These are phyloP conservation scores for Neodidymelliopsis sp. DNA, from an alignment of 2,329 filamentous ascomycete species.

Conservation along the genomic window DNA sequence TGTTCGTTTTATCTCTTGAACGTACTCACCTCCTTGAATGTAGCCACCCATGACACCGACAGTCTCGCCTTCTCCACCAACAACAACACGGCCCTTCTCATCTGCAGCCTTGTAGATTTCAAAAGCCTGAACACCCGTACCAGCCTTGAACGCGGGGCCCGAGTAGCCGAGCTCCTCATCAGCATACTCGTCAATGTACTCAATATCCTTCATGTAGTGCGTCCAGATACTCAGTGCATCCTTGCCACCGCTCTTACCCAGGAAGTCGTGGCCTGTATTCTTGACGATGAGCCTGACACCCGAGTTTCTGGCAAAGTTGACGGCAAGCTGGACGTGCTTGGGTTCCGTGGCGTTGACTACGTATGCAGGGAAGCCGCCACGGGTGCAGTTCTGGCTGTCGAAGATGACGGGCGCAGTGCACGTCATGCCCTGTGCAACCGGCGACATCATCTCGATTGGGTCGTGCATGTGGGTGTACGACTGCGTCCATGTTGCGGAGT, in stretches of 20 bases:
- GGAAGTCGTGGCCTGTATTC: constrained; percentile 49
- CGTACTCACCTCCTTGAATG: constrained; percentile 52
- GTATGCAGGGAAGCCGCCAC: constrained; percentile 47
- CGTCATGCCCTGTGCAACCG: constrained; percentile 48
- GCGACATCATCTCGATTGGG: constrained; percentile 49
- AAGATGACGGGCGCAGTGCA: constrained; percentile 46
- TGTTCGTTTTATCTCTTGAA: accelerated
- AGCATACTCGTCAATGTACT: constrained; percentile 44
- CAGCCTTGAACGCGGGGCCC: constrained; percentile 63
- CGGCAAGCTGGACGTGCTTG: constrained; percentile 45
- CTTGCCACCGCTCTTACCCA: constrained; percentile 45
- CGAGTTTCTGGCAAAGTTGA: constrained; percentile 47
- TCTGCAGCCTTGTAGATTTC: constrained; percentile 62
- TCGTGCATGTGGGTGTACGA: constrained; percentile 46
- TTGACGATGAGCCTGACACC: constrained; percentile 43
- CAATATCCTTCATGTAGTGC: constrained; percentile 46
- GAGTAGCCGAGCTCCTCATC: constrained; percentile 46
- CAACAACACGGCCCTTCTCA: constrained; percentile 56
- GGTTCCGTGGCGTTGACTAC: constrained; percentile 48
- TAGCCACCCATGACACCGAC: constrained; percentile 60
- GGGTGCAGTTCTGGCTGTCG: constrained; percentile 45
- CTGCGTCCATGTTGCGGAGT: constrained; percentile 41
- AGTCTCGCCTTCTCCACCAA: constrained; percentile 60
- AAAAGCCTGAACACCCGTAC: constrained; percentile 61
- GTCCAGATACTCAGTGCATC: constrained; percentile 49